Conservation (phyloP, 1,284 basidiomycete species). For the Leucoagaricus sp. region DNA sequence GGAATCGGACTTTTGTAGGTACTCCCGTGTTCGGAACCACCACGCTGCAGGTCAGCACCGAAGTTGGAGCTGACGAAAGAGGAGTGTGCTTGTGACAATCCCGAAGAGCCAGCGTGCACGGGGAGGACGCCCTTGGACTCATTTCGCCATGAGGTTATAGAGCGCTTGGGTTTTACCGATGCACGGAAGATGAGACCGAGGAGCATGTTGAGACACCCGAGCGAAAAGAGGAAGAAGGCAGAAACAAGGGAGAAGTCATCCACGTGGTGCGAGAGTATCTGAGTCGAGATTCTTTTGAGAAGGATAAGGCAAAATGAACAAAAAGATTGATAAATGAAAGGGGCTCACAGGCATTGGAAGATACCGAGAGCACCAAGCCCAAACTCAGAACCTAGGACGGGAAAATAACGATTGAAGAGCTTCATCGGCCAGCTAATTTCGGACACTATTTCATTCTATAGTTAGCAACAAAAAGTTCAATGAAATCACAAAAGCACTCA, state of each 20-base stretch:
- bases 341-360: constrained; percentile 75
- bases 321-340: constrained; percentile 7
- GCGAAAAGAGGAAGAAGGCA: constrained; percentile 84
- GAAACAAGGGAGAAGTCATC: constrained; percentile 85
- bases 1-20: constrained; percentile 15
- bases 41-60: constrained; percentile 25
- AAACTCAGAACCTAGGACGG: constrained; percentile 78
- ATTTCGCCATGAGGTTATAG: constrained; percentile 61
- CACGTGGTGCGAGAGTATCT: constrained; percentile 83
- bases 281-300: constrained; percentile 65
- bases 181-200: constrained; percentile 74
- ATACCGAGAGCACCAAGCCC: constrained; percentile 85
- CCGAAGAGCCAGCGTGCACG: constrained; percentile 34
- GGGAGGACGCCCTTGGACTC: constrained; percentile 58
- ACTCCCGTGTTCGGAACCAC: constrained; percentile 21
- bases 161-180: constrained; percentile 60
- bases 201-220: constrained; percentile 83
- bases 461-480: background rate
- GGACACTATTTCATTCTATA: constrained; percentile 45
- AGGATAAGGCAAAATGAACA: constrained; percentile 13
- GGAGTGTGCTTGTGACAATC: constrained; percentile 30
- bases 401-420: constrained; percentile 83
- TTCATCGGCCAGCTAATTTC: constrained; percentile 76
- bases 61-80: constrained; percentile 34
- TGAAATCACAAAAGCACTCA: constrained; percentile 19